Percentiles rank a stretch among this genome's conserved stretches.
These are phyloP conservation scores for Angophora floribunda DNA, from an alignment of 345 rosid genomes.

Conservation along the genomic window DNA sequence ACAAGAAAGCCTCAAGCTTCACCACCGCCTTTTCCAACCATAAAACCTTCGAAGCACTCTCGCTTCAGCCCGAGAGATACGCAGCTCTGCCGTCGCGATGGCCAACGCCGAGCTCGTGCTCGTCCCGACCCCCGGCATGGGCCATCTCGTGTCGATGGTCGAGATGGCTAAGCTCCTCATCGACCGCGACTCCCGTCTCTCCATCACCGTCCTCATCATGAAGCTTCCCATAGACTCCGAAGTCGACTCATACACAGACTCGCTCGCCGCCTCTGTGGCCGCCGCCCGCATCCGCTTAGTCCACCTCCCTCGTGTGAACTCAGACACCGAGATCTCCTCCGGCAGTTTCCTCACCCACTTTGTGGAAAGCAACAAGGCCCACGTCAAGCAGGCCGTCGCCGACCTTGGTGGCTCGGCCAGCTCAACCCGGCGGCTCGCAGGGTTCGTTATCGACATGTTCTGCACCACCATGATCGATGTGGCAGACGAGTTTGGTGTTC, in stretches of 20 bases:
- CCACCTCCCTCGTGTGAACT: conserved; percentile 1
- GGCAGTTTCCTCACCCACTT: not conserved
- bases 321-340: not conserved
- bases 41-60: not conserved
- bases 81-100: not conserved
- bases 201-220: conserved; percentile 32
- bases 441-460: conserved; percentile 44
- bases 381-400: not conserved
- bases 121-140: conserved; percentile 6
- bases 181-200: conserved; percentile 24
- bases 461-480: conserved; percentile 36
- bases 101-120: not conserved
- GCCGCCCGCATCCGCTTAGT: conserved; percentile 1
- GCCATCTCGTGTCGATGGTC: conserved; percentile 31
- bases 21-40: not conserved
- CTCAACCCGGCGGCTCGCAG: not conserved
- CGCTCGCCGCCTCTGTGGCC: not conserved
- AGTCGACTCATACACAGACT: not conserved
- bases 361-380: not conserved
- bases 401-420: not conserved
- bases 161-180: conserved; percentile 37
- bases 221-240: not conserved
- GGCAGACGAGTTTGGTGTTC: conserved; percentile 28
- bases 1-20: no score
- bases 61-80: not conserved